Evolutionary conservation across 257 asterid genomes (phyloP).

Genomic region (Jacaranda copaia): DNA sequence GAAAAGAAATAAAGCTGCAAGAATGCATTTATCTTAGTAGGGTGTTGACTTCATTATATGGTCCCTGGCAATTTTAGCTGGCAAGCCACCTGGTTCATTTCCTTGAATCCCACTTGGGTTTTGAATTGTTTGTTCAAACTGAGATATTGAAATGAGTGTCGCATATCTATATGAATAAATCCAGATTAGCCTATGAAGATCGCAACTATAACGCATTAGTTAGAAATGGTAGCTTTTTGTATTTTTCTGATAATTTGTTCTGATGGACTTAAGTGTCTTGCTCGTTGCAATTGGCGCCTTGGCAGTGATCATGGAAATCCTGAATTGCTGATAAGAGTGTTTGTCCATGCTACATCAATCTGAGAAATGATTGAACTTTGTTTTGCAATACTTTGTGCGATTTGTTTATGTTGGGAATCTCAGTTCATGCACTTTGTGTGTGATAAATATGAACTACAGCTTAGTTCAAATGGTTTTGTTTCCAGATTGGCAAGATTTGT

Average conservation of each 20-base stretch:
- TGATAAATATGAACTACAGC: background rate
- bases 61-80: background rate
- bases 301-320: no score
- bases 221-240: background rate
- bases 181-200: background rate
- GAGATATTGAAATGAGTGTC: background rate
- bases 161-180: background rate
- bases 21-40: background rate
- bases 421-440: no score
- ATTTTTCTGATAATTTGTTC: background rate
- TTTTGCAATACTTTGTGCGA: no score
- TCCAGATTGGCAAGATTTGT: background rate
- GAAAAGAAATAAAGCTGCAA: background rate
- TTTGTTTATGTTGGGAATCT: no score
- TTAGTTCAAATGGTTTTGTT: background rate
- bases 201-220: conserved; percentile 6
- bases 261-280: no score
- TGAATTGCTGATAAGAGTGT: no score
- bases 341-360: no score
- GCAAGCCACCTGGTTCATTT: background rate
- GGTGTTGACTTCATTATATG: background rate
- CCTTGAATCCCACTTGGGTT: background rate
- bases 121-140: background rate
- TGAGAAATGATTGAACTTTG: no score
- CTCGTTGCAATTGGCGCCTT: no score